phyloP scores from a whole-genome alignment of 257 asterid genomes.

The Ajuga chamaepitys region DNA sequence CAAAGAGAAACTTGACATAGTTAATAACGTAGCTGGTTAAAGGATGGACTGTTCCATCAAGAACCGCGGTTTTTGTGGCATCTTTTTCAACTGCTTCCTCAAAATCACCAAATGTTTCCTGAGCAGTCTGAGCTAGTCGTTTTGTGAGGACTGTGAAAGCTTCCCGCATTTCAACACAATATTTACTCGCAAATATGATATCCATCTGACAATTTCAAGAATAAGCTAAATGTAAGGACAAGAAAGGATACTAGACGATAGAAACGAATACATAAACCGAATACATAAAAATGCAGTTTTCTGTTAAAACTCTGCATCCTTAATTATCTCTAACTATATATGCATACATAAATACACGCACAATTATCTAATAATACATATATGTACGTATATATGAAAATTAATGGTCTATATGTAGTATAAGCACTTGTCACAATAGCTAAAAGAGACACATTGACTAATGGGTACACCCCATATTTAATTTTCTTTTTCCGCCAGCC shows the following conservation, averaged over 20 bases:
- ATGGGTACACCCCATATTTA: no score
- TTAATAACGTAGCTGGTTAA: conserved; percentile 93
- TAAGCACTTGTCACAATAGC: no score
- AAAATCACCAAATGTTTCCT: conserved; percentile 88
- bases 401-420: no score
- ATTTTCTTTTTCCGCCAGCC: no score
- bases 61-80: conserved; percentile 88
- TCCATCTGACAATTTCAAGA: conserved; percentile 49
- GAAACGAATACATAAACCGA: background rate
- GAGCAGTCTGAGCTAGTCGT: conserved; percentile 88
- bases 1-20: conserved; percentile 86
- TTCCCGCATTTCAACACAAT: conserved; percentile 74
- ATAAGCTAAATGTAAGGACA: conserved; percentile 6
- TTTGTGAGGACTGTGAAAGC: conserved; percentile 50
- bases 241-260: background rate
- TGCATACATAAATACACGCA: no score
- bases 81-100: conserved; percentile 98
- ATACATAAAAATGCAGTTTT: no score
- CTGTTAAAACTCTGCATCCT: no score
- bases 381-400: no score
- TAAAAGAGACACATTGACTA: no score
- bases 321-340: no score
- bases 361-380: no score
- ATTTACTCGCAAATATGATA: conserved; percentile 53
- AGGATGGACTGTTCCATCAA: conserved; percentile 99